These are phyloP conservation scores for Pyrenochaeta sp. DNA, from an alignment of 2,329 filamentous ascomycete genomes.

Conservation along the genomic window DNA sequence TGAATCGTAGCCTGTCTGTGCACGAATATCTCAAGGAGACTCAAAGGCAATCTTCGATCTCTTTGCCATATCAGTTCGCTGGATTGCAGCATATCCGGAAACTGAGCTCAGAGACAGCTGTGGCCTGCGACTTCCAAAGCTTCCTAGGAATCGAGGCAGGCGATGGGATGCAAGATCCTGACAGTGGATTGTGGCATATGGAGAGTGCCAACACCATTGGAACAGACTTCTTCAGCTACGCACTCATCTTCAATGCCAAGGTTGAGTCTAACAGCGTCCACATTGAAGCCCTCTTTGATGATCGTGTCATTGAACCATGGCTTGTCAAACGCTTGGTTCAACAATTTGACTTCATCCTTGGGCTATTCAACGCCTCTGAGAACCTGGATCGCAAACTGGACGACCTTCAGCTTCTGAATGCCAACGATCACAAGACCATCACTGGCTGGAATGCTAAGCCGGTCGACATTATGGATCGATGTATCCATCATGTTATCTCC, in stretches of 20 bases:
- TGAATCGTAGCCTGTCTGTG: slow-evolving; percentile 41
- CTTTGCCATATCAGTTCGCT: slow-evolving; percentile 45
- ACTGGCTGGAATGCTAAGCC: slow-evolving; percentile 34
- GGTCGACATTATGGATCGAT: slow-evolving; percentile 30
- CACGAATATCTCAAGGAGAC: slow-evolving; percentile 37
- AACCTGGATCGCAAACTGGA: slow-evolving; percentile 16
- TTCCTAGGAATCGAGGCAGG: slow-evolving; percentile 53
- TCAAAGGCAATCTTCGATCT: slow-evolving; percentile 34
- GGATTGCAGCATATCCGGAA: slow-evolving; percentile 58
- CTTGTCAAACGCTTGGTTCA: slow-evolving; percentile 35
- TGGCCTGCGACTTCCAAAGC: slow-evolving; percentile 58
- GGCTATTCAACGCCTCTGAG: slow-evolving; percentile 26
- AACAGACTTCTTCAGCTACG: slow-evolving; percentile 48
- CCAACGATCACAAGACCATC: slow-evolving; percentile 26
- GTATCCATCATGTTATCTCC: slow-evolving; percentile 38
- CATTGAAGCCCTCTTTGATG: slow-evolving; percentile 41
- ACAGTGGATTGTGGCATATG: slow-evolving; percentile 40
- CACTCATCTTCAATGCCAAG: slow-evolving; percentile 42
- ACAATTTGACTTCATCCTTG: slow-evolving; percentile 39
- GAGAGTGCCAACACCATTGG: slow-evolving; percentile 41
- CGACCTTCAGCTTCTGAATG: slow-evolving; percentile 31
- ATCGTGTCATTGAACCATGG: slow-evolving; percentile 35
- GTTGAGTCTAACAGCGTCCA: slow-evolving; percentile 26
- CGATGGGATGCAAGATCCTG: slow-evolving; percentile 36
- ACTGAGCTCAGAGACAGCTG: slow-evolving; percentile 47